Evolutionary conservation across 2,329 filamentous ascomycete genomes (phyloP).

Genomic region (Harringtonia lauricola): DNA sequence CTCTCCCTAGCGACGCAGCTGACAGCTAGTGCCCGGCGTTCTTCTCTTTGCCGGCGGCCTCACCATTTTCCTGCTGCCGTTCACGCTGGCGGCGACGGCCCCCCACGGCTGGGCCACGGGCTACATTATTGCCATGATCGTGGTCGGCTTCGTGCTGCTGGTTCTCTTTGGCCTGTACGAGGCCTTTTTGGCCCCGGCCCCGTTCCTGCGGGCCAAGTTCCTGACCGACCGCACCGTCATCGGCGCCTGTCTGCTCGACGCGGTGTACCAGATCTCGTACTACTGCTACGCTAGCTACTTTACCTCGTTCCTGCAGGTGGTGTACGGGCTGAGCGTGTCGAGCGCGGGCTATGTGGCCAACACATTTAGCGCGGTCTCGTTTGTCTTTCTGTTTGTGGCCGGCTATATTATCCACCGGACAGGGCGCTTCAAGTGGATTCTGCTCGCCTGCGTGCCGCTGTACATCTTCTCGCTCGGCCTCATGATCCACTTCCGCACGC

Average conservation of each 20-base stretch:
- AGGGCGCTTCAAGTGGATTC: slow-evolving; percentile 35
- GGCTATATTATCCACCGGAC: slow-evolving; percentile 34
- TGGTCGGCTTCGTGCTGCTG: slow-evolving; percentile 25
- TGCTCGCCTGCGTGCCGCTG: slow-evolving; percentile 37
- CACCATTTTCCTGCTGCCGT: slow-evolving; percentile 54
- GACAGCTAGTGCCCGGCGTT: slow-evolving; percentile 28
- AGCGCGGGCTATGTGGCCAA: slow-evolving; percentile 11
- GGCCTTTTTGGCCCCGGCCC: slow-evolving; percentile 21
- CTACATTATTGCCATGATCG: slow-evolving; percentile 28
- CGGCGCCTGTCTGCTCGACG: slow-evolving; percentile 5
- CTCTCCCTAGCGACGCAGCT: not conserved
- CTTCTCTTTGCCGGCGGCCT: slow-evolving; percentile 48
- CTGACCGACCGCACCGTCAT: slow-evolving; percentile 35
- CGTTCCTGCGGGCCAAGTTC: slow-evolving; percentile 29
- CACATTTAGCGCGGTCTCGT: slow-evolving; percentile 13
- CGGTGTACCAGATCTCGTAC: slow-evolving; percentile 8
- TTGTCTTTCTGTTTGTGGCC: slow-evolving; percentile 32
- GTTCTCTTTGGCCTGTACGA: slow-evolving; percentile 26
- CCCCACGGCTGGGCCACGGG: slow-evolving; percentile 26
- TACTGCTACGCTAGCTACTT: slow-evolving; percentile 13
- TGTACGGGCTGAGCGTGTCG: slow-evolving; percentile 8
- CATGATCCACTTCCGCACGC: slow-evolving; percentile 44
- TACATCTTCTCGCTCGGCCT: slow-evolving; percentile 41
- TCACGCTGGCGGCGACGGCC: slow-evolving; percentile 41
- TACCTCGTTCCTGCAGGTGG: slow-evolving; percentile 13